phyloP scores from a whole-genome alignment of 768 basidiomycete genomes.

The Termitomyces sp. region DNA sequence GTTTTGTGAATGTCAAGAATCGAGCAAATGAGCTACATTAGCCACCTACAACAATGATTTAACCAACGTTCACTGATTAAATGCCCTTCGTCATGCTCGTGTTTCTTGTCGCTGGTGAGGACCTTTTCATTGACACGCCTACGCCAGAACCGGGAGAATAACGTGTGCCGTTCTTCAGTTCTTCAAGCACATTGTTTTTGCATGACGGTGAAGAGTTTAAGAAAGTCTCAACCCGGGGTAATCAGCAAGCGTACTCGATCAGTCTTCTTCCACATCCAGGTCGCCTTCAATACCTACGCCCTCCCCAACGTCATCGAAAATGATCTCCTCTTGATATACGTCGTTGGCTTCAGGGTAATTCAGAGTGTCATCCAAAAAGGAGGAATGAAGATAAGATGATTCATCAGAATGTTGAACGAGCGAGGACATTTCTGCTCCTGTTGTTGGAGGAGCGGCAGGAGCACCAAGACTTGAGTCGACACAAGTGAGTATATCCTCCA shows the following conservation, averaged over 20 bases:
- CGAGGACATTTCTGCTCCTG: background rate
- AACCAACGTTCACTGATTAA: background rate
- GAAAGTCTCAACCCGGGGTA: background rate
- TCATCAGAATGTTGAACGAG: background rate
- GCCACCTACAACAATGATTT: background rate
- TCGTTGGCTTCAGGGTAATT: conserved; percentile 17
- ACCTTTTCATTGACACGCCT: background rate
- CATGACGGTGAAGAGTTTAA: background rate
- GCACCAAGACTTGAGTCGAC: conserved; percentile 41
- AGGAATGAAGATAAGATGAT: background rate
- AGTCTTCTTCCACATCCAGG: conserved; percentile 63
- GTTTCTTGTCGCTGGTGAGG: background rate
- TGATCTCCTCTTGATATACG: conserved; percentile 41
- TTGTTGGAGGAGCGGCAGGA: conserved; percentile 9
- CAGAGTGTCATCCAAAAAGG: background rate
- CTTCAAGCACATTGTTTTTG: background rate
- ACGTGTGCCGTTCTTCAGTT: background rate
- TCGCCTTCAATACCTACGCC: conserved; percentile 68
- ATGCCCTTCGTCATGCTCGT: background rate
- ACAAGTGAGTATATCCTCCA: conserved; percentile 58
- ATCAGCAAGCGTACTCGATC: conserved; percentile 1
- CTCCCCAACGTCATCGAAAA: conserved; percentile 63
- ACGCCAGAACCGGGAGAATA: background rate
- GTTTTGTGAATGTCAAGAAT: background rate
- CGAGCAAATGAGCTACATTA: background rate